Evolutionary conservation across 2,329 filamentous ascomycete species (phyloP), one percentile per base, ranked within the genome.

Genomic region (Curvularia hawaiiensis): DNA sequence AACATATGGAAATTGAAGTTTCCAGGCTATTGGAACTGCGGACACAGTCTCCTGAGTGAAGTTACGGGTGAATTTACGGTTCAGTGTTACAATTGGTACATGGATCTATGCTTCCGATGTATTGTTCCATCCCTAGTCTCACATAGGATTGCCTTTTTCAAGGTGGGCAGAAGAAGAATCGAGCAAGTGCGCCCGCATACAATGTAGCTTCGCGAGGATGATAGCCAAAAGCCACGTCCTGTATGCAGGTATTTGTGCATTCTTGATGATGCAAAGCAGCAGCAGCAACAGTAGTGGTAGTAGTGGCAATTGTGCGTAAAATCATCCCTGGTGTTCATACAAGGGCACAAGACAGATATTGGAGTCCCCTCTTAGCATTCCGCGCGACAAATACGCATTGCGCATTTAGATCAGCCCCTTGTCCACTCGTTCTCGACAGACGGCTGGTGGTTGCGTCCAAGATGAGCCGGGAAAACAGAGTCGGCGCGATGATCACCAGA

Each of bases 401-500:
- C 16, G 14, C 7, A 24, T 11, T n/a, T n/a, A 22, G 11, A 18
- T 43, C 9, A 65, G 22, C 39, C 49, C 35, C 66, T 60, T 11
- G 66, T 51, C 71, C 71, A 74, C 40, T 66, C 69, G 39, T 72
- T 71, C 40, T 70, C 68, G 10, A 66, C 61, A 9, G 58, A 61
- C 14, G 66, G 59, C 28, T 63, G 65, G 40, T 61, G 60, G 16
- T 65, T 59, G 18, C 65, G 59, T 2, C 43, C 60, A 6, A 66
- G 45, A 6, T 66, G 58, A 4, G 60, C 61, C 2, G 65, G 60
- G 6, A 72, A 35, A 14, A 54, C 62, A 33, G 62, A 63, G 31
- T 60, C 65, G 41, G 66, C 58, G 10, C 60, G 62, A 20, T 60
- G 56, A 22, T 52, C 60, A 10, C 67, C 64, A 16, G 58, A 53